Evolutionary conservation across 1,139 yeast species (phyloP).

Genomic region (Saccharomycopsis hybrid): DNA sequence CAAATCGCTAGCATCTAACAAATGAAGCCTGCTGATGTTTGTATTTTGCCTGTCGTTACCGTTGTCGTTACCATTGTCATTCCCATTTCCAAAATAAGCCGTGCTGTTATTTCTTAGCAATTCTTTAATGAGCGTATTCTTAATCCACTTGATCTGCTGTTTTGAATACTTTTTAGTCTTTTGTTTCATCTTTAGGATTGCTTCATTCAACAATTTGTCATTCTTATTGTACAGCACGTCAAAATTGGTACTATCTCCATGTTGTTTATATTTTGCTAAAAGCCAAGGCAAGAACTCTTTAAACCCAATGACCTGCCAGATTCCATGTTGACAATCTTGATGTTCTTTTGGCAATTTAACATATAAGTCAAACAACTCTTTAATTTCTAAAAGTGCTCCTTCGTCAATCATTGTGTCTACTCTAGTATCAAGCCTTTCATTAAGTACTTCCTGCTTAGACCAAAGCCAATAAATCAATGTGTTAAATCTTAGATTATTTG

Average conservation of each 20-base stretch:
- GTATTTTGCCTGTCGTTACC: conserved; percentile 37
- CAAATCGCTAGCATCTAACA: conserved; percentile 74
- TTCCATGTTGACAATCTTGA: conserved; percentile 62
- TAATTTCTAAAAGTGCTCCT: conserved; percentile 68
- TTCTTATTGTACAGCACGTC: conserved; percentile 22
- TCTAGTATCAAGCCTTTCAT: conserved; percentile 60
- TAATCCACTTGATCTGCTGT: conserved; percentile 90
- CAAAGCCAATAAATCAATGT: conserved; percentile 82
- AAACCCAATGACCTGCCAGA: conserved; percentile 95
- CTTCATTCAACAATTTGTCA: conserved; percentile 33
- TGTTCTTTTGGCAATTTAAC: conserved; percentile 21
- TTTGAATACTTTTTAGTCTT: conserved; percentile 85
- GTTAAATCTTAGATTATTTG: conserved; percentile 38
- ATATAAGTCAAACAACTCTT: conserved; percentile 46
- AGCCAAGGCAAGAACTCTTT: conserved; percentile 89
- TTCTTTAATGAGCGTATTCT: conserved; percentile 61
- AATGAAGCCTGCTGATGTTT: conserved; percentile 60
- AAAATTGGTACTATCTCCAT: conserved; percentile 9
- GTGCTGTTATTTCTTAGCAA: conserved; percentile 34
- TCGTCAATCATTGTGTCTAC: conserved; percentile 74
- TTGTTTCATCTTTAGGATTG: conserved; percentile 72
- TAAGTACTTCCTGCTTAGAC: conserved; percentile 56
- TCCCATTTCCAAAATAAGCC: not conserved
- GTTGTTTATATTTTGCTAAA: conserved; percentile 23
- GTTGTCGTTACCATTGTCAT: not conserved